Evolutionary conservation across 495 filamentous ascomycete genomes (phyloP).

Genomic region (Lentithecium fluviatile): DNA sequence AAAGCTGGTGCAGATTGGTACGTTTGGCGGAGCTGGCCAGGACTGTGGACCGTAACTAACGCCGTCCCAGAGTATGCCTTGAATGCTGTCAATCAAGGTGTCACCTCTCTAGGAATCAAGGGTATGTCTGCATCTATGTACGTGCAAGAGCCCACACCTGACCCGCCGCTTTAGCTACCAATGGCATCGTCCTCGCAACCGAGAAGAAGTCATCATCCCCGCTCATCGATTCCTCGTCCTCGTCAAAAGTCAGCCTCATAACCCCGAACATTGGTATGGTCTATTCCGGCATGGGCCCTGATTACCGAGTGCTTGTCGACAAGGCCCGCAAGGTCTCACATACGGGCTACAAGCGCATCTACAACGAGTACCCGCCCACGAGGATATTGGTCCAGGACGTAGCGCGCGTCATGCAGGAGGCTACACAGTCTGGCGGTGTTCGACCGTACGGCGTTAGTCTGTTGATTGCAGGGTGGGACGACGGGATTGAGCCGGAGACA

Average conservation of each 20-base stretch:
- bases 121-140: slow-evolving; percentile 51
- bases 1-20: slow-evolving; percentile 86
- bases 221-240: slow-evolving; percentile 87
- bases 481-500: slow-evolving; percentile 81
- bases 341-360: slow-evolving; percentile 98
- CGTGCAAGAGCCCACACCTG: neutral
- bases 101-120: slow-evolving; percentile 98
- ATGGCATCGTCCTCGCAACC: slow-evolving; percentile 97
- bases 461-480: slow-evolving; percentile 96
- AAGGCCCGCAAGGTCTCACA: slow-evolving; percentile 98
- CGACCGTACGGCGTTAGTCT: slow-evolving; percentile 96
- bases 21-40: slow-evolving; percentile 35
- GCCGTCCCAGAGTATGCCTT: slow-evolving; percentile 83
- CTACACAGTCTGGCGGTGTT: slow-evolving; percentile 95
- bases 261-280: slow-evolving; percentile 99
- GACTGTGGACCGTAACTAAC: slow-evolving; percentile 28
- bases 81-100: slow-evolving; percentile 98
- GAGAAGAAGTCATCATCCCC: slow-evolving; percentile 99
- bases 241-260: slow-evolving; percentile 96
- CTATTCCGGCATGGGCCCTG: slow-evolving; percentile 97
- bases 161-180: slow-evolving; percentile 68
- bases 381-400: slow-evolving; percentile 99
- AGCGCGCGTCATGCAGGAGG: slow-evolving; percentile 96
- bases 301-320: slow-evolving; percentile 96
- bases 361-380: slow-evolving; percentile 99